Conservation (phyloP, 345 rosid genomes). For the Mallotus nudiflorus region DNA sequence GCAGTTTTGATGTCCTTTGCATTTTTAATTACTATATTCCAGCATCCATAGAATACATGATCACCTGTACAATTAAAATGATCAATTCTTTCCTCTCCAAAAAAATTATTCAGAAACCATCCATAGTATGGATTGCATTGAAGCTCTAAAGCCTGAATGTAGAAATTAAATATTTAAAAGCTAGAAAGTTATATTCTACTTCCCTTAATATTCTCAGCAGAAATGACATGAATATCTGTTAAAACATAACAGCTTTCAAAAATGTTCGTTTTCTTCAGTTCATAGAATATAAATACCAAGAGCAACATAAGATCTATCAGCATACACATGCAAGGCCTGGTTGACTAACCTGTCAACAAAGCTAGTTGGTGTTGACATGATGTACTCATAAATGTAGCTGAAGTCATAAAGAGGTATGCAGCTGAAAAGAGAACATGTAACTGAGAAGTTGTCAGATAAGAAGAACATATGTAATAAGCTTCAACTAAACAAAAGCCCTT, state of each 20-base stretch:
- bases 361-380: conserved; percentile 87
- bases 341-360: conserved; percentile 91
- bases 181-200: not conserved
- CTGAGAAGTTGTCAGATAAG: conserved; percentile 37
- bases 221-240: not conserved
- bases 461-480: conserved; percentile 9
- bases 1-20: not conserved
- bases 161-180: not conserved
- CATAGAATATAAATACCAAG: not conserved
- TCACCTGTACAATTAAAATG: not conserved
- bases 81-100: not conserved
- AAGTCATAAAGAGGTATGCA: conserved; percentile 96
- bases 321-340: not conserved
- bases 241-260: not conserved
- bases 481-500: not conserved
- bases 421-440: conserved; percentile 61
- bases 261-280: not conserved
- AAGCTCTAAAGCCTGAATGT: not conserved
- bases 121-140: not conserved
- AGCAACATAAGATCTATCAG: not conserved
- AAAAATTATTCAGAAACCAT: not conserved
- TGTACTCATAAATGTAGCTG: conserved; percentile 84
- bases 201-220: not conserved
- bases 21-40: not conserved
- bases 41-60: not conserved